Evolutionary conservation across 1,139 yeast species (phyloP).

Genomic region (Diutina catenulata): DNA sequence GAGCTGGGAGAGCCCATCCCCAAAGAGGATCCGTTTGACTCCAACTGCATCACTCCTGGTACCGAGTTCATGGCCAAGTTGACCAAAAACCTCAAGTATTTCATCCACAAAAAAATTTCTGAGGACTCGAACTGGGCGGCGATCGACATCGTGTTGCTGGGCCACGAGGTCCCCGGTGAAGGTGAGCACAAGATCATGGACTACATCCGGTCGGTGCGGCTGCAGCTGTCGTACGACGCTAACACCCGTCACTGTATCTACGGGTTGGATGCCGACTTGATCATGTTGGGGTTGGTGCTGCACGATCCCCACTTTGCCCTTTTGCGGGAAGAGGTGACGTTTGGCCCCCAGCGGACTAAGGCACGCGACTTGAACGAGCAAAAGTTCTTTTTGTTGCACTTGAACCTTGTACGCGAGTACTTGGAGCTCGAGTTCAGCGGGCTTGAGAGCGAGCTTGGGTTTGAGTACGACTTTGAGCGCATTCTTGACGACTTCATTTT

Average conservation of each 20-base stretch:
- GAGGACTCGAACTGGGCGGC: conserved; percentile 88
- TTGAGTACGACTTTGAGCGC: conserved; percentile 79
- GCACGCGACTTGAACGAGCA: conserved; percentile 43
- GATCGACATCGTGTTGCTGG: conserved; percentile 77
- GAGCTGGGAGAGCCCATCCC: conserved; percentile 3
- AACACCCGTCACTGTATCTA: conserved; percentile 90
- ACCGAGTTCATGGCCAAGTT: conserved; percentile 93
- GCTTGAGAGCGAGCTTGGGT: conserved; percentile 42
- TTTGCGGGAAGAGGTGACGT: conserved; percentile 81
- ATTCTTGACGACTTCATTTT: conserved; percentile 99
- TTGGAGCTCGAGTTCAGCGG: conserved; percentile 69
- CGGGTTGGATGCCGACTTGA: conserved; percentile 96
- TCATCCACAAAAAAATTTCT: conserved; percentile 79
- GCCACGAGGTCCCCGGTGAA: conserved; percentile 97
- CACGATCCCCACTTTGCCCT: conserved; percentile 96
- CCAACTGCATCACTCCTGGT: conserved; percentile 98
- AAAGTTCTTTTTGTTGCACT: conserved; percentile 83
- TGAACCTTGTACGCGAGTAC: conserved; percentile 80
- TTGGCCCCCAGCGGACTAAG: conserved; percentile 59
- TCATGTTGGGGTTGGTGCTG: conserved; percentile 87
- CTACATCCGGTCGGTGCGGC: conserved; percentile 75
- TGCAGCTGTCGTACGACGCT: conserved; percentile 77
- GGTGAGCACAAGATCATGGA: conserved; percentile 99
- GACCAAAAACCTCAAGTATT: conserved; percentile 73
- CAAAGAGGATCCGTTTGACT: conserved; percentile 31